Evolutionary conservation across 441 rosid genomes (phyloP).

Genomic region (Populus hybrid): DNA sequence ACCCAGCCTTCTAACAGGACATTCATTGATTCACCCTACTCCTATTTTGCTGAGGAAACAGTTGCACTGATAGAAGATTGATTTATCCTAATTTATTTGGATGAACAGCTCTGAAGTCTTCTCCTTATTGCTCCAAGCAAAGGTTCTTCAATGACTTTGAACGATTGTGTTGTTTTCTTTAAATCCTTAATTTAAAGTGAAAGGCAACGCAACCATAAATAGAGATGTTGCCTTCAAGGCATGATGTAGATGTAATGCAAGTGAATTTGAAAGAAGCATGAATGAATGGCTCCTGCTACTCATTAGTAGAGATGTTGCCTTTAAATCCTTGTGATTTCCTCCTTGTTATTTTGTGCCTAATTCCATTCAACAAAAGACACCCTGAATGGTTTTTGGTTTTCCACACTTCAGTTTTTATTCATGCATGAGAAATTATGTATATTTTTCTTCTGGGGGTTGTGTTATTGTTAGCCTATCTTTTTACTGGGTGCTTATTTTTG

Average conservation of each 20-base stretch:
- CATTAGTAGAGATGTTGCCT: too few relatives aligned
- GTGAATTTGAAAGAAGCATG: neutral
- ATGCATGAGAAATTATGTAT: neutral
- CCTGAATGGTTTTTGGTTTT: neutral
- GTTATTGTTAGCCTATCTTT: neutral
- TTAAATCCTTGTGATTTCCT: neutral
- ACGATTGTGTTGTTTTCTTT: neutral
- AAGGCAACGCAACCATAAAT: neutral
- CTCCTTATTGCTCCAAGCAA: neutral
- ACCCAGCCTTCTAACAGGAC: too few relatives aligned
- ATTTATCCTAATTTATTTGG: neutral
- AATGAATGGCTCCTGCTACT: neutral
- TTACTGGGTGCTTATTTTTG: conserved; percentile 7
- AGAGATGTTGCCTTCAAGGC: neutral
- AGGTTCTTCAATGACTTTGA: neutral
- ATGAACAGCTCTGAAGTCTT: neutral
- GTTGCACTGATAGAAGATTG: neutral
- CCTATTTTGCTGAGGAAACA: neutral
- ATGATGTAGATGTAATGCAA: neutral
- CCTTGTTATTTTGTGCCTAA: neutral
- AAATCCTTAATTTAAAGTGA: neutral
- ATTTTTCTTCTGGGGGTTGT: neutral
- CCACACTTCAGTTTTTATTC: too few relatives aligned
- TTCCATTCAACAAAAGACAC: neutral
- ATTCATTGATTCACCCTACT: too few relatives aligned